These are phyloP conservation scores for Coffea eugenioides DNA, from an alignment of 257 asterid genomes.

Conservation along the genomic window DNA sequence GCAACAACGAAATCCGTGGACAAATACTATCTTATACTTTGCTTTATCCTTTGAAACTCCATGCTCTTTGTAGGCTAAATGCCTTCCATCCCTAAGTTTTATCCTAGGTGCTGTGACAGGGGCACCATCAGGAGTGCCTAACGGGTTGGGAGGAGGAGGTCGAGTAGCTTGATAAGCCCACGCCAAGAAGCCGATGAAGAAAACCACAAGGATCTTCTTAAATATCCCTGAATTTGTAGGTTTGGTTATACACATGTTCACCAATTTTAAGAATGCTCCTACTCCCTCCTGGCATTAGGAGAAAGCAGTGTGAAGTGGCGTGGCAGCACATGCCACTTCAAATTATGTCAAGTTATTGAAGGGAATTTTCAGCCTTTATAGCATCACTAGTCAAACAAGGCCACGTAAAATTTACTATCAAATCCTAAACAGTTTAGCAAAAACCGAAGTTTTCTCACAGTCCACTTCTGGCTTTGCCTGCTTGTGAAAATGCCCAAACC, in stretches of 20 bases:
- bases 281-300: not conserved
- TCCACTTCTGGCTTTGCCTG: not conserved
- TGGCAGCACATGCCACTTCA: not conserved
- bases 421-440: not conserved
- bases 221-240: conserved; percentile 49
- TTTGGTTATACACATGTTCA: conserved; percentile 3
- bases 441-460: not conserved
- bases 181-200: conserved; percentile 57
- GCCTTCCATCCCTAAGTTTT: conserved; percentile 79
- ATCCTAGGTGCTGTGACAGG: conserved; percentile 68
- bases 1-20: conserved; percentile 61
- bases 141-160: conserved; percentile 64
- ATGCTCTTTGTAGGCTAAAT: conserved; percentile 70
- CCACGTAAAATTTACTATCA: not conserved
- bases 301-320: not conserved
- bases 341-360: not conserved
- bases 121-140: conserved; percentile 70
- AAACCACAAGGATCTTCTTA: conserved; percentile 52
- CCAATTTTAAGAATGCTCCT: not conserved
- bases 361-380: not conserved
- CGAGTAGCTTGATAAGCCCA: conserved; percentile 70
- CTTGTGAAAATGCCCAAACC: not conserved
- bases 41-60: conserved; percentile 71
- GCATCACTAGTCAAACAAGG: not conserved
- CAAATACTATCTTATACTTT: conserved; percentile 58